Conservation (phyloP, 805 yeast genomes). For the Lipomyces japonicus region DNA sequence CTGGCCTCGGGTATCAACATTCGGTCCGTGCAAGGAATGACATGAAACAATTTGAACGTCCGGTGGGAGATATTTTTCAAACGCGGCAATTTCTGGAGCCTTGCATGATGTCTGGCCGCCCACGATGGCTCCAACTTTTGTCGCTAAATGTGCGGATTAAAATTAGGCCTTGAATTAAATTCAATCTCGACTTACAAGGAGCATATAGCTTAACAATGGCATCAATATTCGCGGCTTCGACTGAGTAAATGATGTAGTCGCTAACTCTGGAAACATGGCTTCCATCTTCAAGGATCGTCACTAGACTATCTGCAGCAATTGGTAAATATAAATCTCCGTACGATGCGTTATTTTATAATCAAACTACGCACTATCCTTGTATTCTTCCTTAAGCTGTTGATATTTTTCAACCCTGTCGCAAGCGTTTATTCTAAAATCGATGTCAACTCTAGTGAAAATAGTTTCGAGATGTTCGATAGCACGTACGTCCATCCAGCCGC, state of each 20-base stretch:
- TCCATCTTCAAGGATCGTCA: constrained; percentile 70
- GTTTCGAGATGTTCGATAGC: not conserved
- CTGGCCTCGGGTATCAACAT: constrained; percentile 82
- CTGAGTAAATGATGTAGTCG: constrained; percentile 84
- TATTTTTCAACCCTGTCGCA: constrained; percentile 74
- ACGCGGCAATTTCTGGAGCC: constrained; percentile 81
- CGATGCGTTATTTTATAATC: too few species aligned
- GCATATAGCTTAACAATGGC: constrained; percentile 74
- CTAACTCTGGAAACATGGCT: constrained; percentile 74
- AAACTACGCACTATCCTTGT: constrained; percentile 36
- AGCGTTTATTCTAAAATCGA: constrained; percentile 56
- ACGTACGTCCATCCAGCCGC: constrained; percentile 71
- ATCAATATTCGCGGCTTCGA: constrained; percentile 82
- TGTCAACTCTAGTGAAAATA: not conserved
- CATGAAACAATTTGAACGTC: constrained; percentile 83
- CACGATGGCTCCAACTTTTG: constrained; percentile 82
- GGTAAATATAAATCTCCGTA: too few species aligned
- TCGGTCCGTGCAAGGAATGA: constrained; percentile 94
- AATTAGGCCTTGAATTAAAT: not conserved
- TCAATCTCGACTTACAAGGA: constrained; percentile 45
- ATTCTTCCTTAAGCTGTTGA: constrained; percentile 45
- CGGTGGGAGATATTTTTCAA: constrained; percentile 66
- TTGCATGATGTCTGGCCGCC: constrained; percentile 99
- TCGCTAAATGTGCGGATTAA: constrained; percentile 38
- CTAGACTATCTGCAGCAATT: constrained; percentile 5